Evolutionary conservation across 768 basidiomycete species (phyloP).

Genomic region (Hypsizygus marmoreus): DNA sequence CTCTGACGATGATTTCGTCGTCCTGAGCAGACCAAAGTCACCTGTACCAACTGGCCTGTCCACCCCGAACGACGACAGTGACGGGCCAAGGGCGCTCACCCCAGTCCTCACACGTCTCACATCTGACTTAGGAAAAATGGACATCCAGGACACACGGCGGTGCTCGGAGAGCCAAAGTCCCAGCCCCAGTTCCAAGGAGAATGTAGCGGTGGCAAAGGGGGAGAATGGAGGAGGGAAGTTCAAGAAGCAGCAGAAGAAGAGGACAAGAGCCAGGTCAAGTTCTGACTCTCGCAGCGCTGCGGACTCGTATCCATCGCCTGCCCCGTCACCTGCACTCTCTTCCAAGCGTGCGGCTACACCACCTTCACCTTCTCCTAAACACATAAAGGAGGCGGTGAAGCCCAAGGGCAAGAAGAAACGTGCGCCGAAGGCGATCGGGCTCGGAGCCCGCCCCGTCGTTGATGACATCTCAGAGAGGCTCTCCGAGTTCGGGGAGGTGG

Average conservation of each 20-base stretch:
- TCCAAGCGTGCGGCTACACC: constrained; percentile 1
- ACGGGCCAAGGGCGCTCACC: constrained; percentile 5
- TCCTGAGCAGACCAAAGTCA: constrained; percentile 32
- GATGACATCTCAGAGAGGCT: constrained; percentile 52
- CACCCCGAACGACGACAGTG: constrained; percentile 7
- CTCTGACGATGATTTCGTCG: constrained; percentile 54
- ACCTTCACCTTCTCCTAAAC: constrained; percentile 10
- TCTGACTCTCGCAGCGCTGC: constrained; percentile 6
- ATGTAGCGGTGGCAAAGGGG: constrained; percentile 3
- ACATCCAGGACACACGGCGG: constrained; percentile 1
- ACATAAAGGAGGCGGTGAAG: constrained; percentile 12
- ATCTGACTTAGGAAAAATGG: constrained; percentile 10
- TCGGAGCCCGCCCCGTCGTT: constrained; percentile 46
- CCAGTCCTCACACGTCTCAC: constrained; percentile 12
- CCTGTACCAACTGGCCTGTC: constrained; percentile 9
- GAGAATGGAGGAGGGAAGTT: constrained; percentile 10
- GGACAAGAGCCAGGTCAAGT: constrained; percentile 5
- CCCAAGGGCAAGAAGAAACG: constrained; percentile 18
- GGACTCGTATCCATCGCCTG: constrained; percentile 11
- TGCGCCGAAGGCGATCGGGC: constrained; percentile 17
- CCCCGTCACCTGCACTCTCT: constrained; percentile 9
- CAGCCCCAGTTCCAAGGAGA: no score
- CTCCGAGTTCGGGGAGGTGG: constrained; percentile 36
- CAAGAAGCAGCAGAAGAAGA: constrained; percentile 15
- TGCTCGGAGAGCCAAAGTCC: no score